These are phyloP conservation scores for Amanita pallidorosea DNA, from an alignment of 768 basidiomycete species.

Conservation along the genomic window DNA sequence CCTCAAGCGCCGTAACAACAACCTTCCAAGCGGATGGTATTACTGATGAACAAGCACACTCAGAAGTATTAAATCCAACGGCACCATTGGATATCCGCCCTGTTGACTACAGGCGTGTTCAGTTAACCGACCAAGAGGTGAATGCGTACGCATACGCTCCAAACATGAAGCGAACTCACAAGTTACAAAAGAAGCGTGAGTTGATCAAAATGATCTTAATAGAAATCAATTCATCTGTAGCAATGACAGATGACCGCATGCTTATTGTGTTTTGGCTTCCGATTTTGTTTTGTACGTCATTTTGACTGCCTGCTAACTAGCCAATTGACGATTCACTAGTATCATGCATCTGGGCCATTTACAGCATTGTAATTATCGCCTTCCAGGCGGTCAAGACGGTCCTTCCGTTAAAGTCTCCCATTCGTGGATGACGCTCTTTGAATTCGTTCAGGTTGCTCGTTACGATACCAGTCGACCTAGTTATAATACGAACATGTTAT, in stretches of 20 bases:
- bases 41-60: constrained; percentile 2
- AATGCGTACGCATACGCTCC: constrained; percentile 61
- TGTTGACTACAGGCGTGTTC: constrained; percentile 35
- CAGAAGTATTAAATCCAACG: constrained; percentile 15
- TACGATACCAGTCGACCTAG: neutral
- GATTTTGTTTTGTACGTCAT: constrained; percentile 60
- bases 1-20: constrained; percentile 10
- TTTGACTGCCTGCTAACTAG: constrained; percentile 1
- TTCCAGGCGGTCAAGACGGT: constrained; percentile 38
- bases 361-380: constrained; percentile 41
- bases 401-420: constrained; percentile 31
- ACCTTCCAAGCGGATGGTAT: constrained; percentile 3
- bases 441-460: neutral
- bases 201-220: constrained; percentile 7
- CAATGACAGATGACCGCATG: constrained; percentile 66
- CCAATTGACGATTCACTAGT: constrained; percentile 24
- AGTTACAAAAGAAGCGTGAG: constrained; percentile 63
- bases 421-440: constrained; percentile 20
- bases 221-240: constrained; percentile 4
- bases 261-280: constrained; percentile 80
- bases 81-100: constrained; percentile 23
- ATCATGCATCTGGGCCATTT: constrained; percentile 51
- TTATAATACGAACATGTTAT: neutral
- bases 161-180: constrained; percentile 27
- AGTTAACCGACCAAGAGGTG: constrained; percentile 56